These are phyloP conservation scores for Aegilops umbellulata DNA, from an alignment of 176 grass and related monocot species.

Conservation along the genomic window DNA sequence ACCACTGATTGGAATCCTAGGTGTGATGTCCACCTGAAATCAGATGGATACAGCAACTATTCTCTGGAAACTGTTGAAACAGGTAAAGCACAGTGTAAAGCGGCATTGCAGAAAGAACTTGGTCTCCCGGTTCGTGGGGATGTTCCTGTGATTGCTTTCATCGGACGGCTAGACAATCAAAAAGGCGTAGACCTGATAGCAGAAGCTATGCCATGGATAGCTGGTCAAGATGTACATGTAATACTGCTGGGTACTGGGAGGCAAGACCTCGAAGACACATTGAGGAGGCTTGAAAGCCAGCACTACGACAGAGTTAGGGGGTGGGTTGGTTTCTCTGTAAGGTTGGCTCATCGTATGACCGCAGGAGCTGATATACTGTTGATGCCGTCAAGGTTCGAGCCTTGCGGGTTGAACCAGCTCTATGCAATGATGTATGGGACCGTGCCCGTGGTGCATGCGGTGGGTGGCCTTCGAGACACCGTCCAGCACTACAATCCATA, in stretches of 20 bases:
- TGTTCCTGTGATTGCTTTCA: slow-evolving; percentile 74
- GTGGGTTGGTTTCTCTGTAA: slow-evolving; percentile 93
- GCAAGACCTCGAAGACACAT: slow-evolving; percentile 82
- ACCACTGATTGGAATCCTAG: slow-evolving; percentile 81
- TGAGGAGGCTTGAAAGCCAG: slow-evolving; percentile 67
- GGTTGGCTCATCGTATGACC: slow-evolving; percentile 84
- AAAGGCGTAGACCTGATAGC: slow-evolving; percentile 93
- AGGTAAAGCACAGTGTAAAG: slow-evolving; percentile 83
- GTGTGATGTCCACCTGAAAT: slow-evolving; percentile 65
- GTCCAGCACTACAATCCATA: slow-evolving; percentile 82
- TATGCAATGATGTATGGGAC: slow-evolving; percentile 99
- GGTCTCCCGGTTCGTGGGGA: slow-evolving; percentile 61
- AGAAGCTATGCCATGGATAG: slow-evolving; percentile 93
- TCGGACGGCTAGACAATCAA: slow-evolving; percentile 86
- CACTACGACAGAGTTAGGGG: slow-evolving; percentile 62
- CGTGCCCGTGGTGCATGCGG: slow-evolving; percentile 85
- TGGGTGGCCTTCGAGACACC: slow-evolving; percentile 87
- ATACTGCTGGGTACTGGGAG: slow-evolving; percentile 85
- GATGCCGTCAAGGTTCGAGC: slow-evolving; percentile 96
- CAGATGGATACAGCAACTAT: slow-evolving; percentile 80
- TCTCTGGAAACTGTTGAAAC: slow-evolving; percentile 60
- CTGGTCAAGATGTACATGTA: slow-evolving; percentile 76
- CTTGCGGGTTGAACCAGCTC: slow-evolving; percentile 88
- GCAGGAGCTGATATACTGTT: slow-evolving; percentile 80
- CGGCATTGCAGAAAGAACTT: slow-evolving; percentile 72